These are phyloP conservation scores for Trifolium repens DNA, from an alignment of 306 rosid species.

Conservation along the genomic window DNA sequence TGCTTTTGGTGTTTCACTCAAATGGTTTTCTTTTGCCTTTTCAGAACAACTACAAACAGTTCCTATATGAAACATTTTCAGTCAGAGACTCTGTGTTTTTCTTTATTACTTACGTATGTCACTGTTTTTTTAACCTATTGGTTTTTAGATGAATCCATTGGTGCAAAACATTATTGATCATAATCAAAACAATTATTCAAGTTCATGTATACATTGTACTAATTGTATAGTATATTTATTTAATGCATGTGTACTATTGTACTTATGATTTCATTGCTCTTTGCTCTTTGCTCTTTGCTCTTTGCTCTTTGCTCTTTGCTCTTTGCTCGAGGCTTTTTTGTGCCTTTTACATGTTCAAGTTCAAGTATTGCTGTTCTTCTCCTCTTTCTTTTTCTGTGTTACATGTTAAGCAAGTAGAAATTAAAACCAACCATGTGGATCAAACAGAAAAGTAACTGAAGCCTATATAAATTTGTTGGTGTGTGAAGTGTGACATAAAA, in stretches of 20 bases:
- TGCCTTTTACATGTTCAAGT: neutral
- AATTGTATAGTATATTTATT: neutral
- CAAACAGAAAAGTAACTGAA: neutral
- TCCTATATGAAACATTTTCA: conserved; percentile 47
- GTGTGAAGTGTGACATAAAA: too few relatives aligned
- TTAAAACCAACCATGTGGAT: conserved; percentile 22
- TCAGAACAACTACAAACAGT: conserved; percentile 59
- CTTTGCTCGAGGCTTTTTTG: conserved; percentile 23
- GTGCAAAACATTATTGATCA: neutral
- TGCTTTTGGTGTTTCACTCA: conserved; percentile 67
- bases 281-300: conserved; percentile 26
- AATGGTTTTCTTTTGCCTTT: conserved; percentile 56
- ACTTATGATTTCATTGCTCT: conserved; percentile 6
- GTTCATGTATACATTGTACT: neutral
- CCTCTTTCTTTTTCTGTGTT: neutral
- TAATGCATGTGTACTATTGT: neutral
- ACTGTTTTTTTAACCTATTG: conserved; percentile 14
- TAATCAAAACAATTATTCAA: neutral
- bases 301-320: conserved; percentile 27
- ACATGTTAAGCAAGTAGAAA: neutral
- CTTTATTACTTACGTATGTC: conserved; percentile 9
- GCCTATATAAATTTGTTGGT: too few relatives aligned
- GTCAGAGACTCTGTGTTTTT: conserved; percentile 25
- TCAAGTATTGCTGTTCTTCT: neutral
- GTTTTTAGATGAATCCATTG: neutral